These are phyloP conservation scores for Pseudogymnoascus sp. DNA, from an alignment of 2,329 filamentous ascomycete genomes.

Conservation along the genomic window DNA sequence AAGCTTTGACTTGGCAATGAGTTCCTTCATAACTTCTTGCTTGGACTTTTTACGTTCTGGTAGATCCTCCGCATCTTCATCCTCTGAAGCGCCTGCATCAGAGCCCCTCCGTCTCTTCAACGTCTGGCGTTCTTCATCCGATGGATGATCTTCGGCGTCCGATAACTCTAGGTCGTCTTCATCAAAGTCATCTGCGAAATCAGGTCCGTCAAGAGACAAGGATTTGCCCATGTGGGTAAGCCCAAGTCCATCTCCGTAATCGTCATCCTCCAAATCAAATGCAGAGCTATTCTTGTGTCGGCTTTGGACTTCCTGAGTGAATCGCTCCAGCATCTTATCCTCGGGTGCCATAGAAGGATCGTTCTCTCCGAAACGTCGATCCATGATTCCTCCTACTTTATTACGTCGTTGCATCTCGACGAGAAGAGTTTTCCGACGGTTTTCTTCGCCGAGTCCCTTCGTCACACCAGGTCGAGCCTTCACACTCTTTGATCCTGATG, in stretches of 20 bases:
- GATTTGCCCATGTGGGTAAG: conserved; percentile 81
- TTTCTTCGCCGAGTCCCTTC: conserved; percentile 80
- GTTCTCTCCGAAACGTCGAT: conserved; percentile 91
- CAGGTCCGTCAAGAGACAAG: conserved; percentile 52
- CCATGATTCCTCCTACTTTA: conserved; percentile 85
- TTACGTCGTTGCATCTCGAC: conserved; percentile 82
- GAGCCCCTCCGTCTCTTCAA: conserved; percentile 49
- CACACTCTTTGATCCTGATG: conserved; percentile 44
- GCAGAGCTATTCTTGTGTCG: conserved; percentile 67
- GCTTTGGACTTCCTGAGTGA: conserved; percentile 77
- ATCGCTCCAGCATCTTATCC: conserved; percentile 84
- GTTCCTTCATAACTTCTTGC: conserved; percentile 94
- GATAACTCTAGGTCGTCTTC: conserved; percentile 59
- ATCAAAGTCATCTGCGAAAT: conserved; percentile 64
- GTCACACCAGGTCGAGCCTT: conserved; percentile 73
- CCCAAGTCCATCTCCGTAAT: conserved; percentile 53
- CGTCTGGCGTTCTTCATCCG: conserved; percentile 44
- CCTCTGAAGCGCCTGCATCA: conserved; percentile 39
- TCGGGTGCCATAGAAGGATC: conserved; percentile 91
- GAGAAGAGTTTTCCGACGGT: conserved; percentile 72
- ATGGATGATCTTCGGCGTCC: conserved; percentile 49
- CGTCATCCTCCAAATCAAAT: conserved; percentile 86
- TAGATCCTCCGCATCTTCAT: conserved; percentile 43
- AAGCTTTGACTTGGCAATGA: conserved; percentile 93
- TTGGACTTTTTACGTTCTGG: conserved; percentile 89